Evolutionary conservation across 1,139 yeast genomes (phyloP).

Genomic region (Yamadazyma songkhlaensis): DNA sequence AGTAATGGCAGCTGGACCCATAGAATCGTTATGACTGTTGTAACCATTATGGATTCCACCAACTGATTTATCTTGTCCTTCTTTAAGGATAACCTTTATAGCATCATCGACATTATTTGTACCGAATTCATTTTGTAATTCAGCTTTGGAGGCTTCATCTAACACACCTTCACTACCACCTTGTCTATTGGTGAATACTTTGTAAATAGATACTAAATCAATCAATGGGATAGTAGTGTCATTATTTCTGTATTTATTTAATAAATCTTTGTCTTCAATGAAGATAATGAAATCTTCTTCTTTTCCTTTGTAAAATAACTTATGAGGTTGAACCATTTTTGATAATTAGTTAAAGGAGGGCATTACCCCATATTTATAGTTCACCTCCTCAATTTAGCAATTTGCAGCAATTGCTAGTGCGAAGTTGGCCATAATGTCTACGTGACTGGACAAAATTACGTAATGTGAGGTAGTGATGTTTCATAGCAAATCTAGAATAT

Average conservation of each 20-base stretch:
- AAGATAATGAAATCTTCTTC: slow-evolving; percentile 64
- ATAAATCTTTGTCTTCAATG: slow-evolving; percentile 51
- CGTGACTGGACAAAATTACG: too few relatives aligned
- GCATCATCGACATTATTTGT: slow-evolving; percentile 45
- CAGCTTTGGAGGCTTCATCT: slow-evolving; percentile 69
- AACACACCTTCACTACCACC: slow-evolving; percentile 73
- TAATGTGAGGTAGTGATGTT: too few relatives aligned
- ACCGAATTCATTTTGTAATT: slow-evolving; percentile 67
- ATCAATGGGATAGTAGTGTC: slow-evolving; percentile 57
- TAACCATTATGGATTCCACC: slow-evolving; percentile 18
- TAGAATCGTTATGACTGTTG: slow-evolving; percentile 35
- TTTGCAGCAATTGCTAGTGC: slow-evolving; percentile 7
- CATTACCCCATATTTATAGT: slow-evolving; percentile 6
- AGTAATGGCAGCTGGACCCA: slow-evolving; percentile 28
- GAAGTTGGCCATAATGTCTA: too few relatives aligned
- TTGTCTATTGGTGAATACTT: slow-evolving; percentile 56
- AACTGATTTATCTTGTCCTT: slow-evolving; percentile 50
- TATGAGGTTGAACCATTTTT: slow-evolving; percentile 35
- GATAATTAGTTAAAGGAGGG: slow-evolving; percentile 8
- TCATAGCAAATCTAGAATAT: too few relatives aligned
- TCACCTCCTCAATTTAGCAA: slow-evolving; percentile 7
- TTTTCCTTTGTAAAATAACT: slow-evolving; percentile 64
- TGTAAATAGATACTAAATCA: slow-evolving; percentile 62
- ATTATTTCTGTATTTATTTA: slow-evolving; percentile 48
- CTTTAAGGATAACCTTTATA: slow-evolving; percentile 50